These are phyloP conservation scores for Mycena filopes DNA, from an alignment of 768 basidiomycete species.

Conservation along the genomic window DNA sequence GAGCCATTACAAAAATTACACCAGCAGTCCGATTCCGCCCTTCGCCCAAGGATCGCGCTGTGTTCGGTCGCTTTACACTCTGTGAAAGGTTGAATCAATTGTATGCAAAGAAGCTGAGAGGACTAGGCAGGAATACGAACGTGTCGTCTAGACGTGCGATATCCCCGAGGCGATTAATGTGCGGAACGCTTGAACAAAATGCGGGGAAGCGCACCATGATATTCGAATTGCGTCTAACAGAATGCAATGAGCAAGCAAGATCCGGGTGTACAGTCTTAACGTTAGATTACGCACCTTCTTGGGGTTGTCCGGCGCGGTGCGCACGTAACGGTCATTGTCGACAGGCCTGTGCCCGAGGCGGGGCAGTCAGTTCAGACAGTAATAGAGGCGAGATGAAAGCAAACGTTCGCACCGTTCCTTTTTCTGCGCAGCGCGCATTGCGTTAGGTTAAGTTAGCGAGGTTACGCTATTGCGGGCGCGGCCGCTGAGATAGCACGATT, in stretches of 20 bases:
- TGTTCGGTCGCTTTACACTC: conserved; percentile 44
- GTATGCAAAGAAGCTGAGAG: conserved; percentile 10
- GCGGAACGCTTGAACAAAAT: conserved; percentile 5
- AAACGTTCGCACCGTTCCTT: conserved; percentile 65
- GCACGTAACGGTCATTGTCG: conserved; percentile 87
- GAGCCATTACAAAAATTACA: conserved; percentile 23
- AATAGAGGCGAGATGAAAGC: not conserved
- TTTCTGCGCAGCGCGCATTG: conserved; percentile 46
- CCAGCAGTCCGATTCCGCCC: not conserved
- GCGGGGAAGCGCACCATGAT: conserved; percentile 67
- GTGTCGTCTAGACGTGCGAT: conserved; percentile 60
- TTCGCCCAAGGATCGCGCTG: conserved; percentile 1
- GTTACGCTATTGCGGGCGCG: conserved; percentile 45
- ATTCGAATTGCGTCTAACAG: conserved; percentile 79
- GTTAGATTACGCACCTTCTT: conserved; percentile 71
- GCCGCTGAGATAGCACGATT: not conserved
- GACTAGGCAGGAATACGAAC: conserved; percentile 50
- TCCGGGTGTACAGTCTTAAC: conserved; percentile 19
- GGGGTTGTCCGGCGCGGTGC: conserved; percentile 82
- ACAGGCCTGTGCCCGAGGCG: conserved; percentile 61
- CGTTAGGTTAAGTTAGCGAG: not conserved
- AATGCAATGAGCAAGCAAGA: conserved; percentile 20
- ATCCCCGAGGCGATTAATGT: conserved; percentile 33
- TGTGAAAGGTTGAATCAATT: conserved; percentile 31
- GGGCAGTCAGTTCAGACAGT: conserved; percentile 17